Conservation (phyloP, 345 rosid genomes). For the Rhodamnia argentea region DNA sequence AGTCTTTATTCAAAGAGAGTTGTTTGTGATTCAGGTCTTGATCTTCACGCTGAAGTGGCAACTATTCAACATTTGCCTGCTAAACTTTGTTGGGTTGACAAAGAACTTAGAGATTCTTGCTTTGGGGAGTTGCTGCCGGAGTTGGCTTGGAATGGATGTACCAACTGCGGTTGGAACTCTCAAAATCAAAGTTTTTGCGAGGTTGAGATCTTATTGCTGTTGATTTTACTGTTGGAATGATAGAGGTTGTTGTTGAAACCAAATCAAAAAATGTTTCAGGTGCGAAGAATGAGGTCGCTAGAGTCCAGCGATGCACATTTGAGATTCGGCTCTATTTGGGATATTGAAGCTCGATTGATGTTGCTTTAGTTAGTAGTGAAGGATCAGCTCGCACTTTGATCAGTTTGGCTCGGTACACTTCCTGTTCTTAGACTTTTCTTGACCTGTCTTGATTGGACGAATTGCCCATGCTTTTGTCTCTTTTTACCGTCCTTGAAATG, state of each 20-base stretch:
- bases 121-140: background rate
- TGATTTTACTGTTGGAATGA: background rate
- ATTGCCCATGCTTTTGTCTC: background rate
- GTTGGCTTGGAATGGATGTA: background rate
- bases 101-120: no score
- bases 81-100: no score
- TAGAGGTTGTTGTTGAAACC: background rate
- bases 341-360: background rate
- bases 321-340: background rate
- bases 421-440: background rate
- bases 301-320: background rate
- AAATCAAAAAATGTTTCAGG: background rate
- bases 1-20: no score
- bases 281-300: background rate
- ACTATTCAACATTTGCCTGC: no score
- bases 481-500: background rate
- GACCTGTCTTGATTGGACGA: background rate
- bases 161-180: no score
- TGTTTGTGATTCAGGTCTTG: background rate
- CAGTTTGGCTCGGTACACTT: background rate
- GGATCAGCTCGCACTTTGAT: background rate
- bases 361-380: no score
- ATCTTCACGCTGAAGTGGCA: background rate
- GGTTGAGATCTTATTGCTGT: background rate
- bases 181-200: background rate